Base-by-base conservation (phyloP, 306 rosid species). In the Lathyrus tuberosus region DNA sequence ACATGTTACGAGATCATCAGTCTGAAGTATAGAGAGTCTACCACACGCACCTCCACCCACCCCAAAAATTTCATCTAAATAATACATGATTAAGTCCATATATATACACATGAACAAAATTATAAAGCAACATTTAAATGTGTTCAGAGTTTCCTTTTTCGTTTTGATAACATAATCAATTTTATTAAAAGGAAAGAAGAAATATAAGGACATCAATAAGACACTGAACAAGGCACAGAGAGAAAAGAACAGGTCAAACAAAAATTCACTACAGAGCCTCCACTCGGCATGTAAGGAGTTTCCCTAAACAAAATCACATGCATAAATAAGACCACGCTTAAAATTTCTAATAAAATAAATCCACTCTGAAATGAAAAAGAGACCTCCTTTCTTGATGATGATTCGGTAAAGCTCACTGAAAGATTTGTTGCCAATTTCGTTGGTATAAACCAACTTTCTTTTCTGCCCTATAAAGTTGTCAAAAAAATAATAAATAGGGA, bases 391-490 rank as follows among this genome's bases (percentile, higher is more conserved):
- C 99, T 81, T 13, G 96, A 80, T 48, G 97, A 81, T 33, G 96
- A 81, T 77, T 88, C 97, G 35, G 97, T 72, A 84, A 94, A 73
- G 91, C 97, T 91, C 81, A 88, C 81, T 68, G 97, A 94, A 71
- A 94, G 99, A 83, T 94, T 91, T 72, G 97, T 87, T 33, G 96
- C 97, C 85, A 94, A 83, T 84, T 87, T 91, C 6, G 99, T 88
- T 64, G 99, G 99, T 75, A 94, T 81, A 77, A 94, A 91, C 97
- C 99, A 94, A 72, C 97, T 85, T 38, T 91, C 99, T 66, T 91
- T 94, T 81, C 92, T 84, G 33, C 99, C 99, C 97, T 94, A 78
- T 47, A 69, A 48, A 81, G 68, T 74, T 56, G 14, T 47, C 63
- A 81, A 69, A 71, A 64, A 54, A 65, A 28, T 4, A 7, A 20